These are phyloP conservation scores for Calocybe gambosa DNA, from an alignment of 1,284 basidiomycete species.

Conservation along the genomic window DNA sequence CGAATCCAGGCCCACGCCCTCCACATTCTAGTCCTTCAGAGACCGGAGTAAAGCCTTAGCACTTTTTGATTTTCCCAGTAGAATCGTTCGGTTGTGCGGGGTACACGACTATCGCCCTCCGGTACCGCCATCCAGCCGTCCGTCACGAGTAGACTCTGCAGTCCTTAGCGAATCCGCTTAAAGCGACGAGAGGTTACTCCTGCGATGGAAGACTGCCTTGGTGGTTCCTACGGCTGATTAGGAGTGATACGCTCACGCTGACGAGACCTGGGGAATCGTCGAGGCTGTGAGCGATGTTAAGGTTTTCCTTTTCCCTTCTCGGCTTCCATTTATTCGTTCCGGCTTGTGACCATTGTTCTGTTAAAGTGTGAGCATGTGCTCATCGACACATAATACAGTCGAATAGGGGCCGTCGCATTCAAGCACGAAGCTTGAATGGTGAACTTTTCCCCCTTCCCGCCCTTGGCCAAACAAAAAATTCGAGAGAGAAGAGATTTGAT, in stretches of 20 bases:
- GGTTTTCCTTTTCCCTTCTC: background rate
- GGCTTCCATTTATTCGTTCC: background rate
- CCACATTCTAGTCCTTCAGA: too few relatives aligned
- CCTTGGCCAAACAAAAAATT: too few relatives aligned
- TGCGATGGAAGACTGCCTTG: slow-evolving; percentile 74
- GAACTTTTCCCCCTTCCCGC: background rate
- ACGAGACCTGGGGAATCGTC: background rate
- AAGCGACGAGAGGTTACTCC: slow-evolving; percentile 32
- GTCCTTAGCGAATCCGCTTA: slow-evolving; percentile 18
- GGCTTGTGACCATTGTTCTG: background rate
- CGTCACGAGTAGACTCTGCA: slow-evolving; percentile 24
- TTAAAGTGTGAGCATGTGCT: background rate
- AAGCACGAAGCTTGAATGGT: background rate
- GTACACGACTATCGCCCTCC: slow-evolving; percentile 9
- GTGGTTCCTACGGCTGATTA: slow-evolving; percentile 26
- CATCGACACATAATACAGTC: background rate
- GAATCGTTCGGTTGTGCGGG: background rate
- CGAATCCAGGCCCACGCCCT: background rate
- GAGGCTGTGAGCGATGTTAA: background rate
- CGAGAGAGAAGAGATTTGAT: too few relatives aligned
- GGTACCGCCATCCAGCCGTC: slow-evolving; percentile 38
- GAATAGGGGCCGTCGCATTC: background rate
- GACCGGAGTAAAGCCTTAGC: background rate
- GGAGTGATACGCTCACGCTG: slow-evolving; percentile 10
- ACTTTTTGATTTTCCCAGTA: background rate